These are phyloP conservation scores for Aegilops sharonensis DNA, from an alignment of 176 grass and related monocot genomes.

Conservation along the genomic window DNA sequence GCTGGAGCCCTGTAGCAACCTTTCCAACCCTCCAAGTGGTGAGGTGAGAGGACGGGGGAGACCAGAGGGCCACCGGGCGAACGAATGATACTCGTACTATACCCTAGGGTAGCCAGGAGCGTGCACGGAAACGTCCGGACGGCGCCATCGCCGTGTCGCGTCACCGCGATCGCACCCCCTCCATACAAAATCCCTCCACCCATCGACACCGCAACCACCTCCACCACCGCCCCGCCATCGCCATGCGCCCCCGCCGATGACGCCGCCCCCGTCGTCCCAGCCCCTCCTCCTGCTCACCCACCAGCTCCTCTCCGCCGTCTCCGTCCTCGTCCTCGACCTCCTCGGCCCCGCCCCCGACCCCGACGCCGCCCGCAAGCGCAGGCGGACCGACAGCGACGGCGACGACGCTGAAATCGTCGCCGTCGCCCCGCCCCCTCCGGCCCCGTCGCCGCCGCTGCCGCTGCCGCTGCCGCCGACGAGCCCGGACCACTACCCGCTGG, in stretches of 20 bases:
- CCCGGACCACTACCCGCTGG: constrained; percentile 60
- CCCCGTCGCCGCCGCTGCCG: neutral
- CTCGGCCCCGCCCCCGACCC: neutral
- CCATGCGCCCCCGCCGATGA: constrained; percentile 41
- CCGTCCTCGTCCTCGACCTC: constrained; percentile 36
- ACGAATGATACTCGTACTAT: too few species aligned
- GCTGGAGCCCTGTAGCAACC: too few species aligned
- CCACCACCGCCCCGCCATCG: constrained; percentile 31
- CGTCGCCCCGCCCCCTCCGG: neutral
- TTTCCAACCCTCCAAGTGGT: neutral
- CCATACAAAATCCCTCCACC: constrained; percentile 36
- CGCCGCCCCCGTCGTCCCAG: constrained; percentile 24
- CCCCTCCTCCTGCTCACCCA: constrained; percentile 19
- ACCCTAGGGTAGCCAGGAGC: too few species aligned
- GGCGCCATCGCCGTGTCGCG: constrained; percentile 4
- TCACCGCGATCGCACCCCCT: constrained; percentile 27
- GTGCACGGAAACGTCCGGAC: constrained; percentile 11
- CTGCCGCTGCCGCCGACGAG: constrained; percentile 28
- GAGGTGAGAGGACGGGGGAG: too few species aligned
- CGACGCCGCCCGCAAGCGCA: constrained; percentile 41
- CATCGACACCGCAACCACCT: constrained; percentile 43
- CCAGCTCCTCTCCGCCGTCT: constrained; percentile 24
- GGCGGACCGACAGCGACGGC: neutral
- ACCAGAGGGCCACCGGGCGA: too few species aligned
- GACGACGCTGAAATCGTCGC: neutral